phyloP scores from a whole-genome alignment of 2,329 filamentous ascomycete genomes.

The Ophiocordyceps robertsii region DNA sequence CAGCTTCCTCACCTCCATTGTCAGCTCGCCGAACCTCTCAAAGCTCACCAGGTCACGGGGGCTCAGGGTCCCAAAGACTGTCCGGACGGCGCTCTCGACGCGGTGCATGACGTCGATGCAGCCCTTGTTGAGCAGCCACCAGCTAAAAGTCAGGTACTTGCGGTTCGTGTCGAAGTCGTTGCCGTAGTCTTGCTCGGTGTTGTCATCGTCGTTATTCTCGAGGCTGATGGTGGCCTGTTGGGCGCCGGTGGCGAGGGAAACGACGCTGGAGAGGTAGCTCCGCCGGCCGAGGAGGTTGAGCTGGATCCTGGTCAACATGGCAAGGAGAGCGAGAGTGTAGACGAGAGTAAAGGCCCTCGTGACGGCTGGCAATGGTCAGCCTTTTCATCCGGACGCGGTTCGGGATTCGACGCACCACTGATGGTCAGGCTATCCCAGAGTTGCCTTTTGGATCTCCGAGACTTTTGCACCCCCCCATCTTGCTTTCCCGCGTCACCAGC shows the following conservation, averaged over 20 bases:
- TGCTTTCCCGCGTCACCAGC: constrained; percentile 18
- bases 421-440: constrained; percentile 98
- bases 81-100: constrained; percentile 74
- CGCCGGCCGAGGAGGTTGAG: constrained; percentile 90
- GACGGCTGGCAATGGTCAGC: constrained; percentile 40
- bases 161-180: constrained; percentile 95
- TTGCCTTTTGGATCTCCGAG: constrained; percentile 71
- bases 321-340: constrained; percentile 81
- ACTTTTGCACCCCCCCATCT: constrained; percentile 33
- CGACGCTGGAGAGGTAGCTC: constrained; percentile 91
- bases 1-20: constrained; percentile 68
- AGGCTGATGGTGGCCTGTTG: constrained; percentile 69
- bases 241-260: constrained; percentile 70
- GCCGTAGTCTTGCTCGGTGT: constrained; percentile 66
- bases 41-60: constrained; percentile 80
- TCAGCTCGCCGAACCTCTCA: constrained; percentile 65
- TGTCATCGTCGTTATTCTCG: constrained; percentile 88
- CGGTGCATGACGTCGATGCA: constrained; percentile 72
- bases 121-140: constrained; percentile 90
- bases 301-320: constrained; percentile 86
- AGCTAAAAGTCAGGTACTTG: constrained; percentile 90
- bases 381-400: background rate
- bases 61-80: constrained; percentile 80
- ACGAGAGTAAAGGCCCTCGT: constrained; percentile 83
- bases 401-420: constrained; percentile 49